Base-by-base conservation (phyloP, 371 early-diverging fungal genomes). In the Mucor piriformis region DNA sequence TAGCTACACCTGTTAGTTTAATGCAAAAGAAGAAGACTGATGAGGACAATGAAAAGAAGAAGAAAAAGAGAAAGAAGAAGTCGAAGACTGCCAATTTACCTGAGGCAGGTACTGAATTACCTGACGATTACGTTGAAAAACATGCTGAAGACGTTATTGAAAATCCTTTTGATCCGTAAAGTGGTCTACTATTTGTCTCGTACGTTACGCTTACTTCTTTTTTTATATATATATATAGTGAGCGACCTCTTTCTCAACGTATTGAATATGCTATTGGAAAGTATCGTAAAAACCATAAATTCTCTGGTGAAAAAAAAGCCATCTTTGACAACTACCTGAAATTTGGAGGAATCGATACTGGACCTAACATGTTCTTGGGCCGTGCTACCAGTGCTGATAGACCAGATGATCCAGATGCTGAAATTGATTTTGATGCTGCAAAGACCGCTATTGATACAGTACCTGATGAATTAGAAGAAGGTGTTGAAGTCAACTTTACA, bases 51-150 rank as follows among this genome's bases (percentile, higher is more conserved):
- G 59, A 72, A 21, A 75, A 78, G 42, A 76, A 77, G 59, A 82
- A 83, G 57, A 85, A 80, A 67, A 85, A 80, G 65, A 85, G 77
- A 59, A 83, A 74, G 64, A 85, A 72, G 59, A 83, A 78, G 61
- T 63, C 66, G 27, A 82, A 81, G 56, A 70, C 66, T 16, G 66
- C 74, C 29, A 63, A 69, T n/a, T 66, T 80, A 42, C 79, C 81
- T n/a, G 81, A 80, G 25, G 75, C 83, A n/a, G 86, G 83, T n/a
- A 61, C 77, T 23, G 70, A 60, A 6, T 50, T 82, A 0, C 43
- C 67, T 18, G 74, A 69, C 47, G 73, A 69, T 20, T 74, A 77
- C 23, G 40, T 67, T 21, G 74, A 73, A 49, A 72, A 73, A 5
- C 59, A 69, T 46, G 58, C 70, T 15, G 79, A 85, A 56, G 85